Evolutionary conservation across 2,329 filamentous ascomycete genomes (phyloP).

Genomic region (Xylaria sp.): DNA sequence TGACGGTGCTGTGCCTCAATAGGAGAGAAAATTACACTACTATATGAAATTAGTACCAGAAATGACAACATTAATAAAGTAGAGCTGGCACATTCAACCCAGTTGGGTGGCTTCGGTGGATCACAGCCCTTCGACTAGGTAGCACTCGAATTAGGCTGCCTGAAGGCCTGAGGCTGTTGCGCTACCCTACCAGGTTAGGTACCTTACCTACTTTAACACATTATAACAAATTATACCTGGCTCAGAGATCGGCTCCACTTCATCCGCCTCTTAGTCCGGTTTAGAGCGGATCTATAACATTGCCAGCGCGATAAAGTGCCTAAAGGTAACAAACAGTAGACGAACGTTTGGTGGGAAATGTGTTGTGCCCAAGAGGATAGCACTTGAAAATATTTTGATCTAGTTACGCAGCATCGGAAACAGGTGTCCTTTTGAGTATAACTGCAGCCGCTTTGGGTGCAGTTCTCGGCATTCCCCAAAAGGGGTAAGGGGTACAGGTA

Average conservation of each 20-base stretch:
- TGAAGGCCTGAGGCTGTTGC: slow-evolving; percentile 10
- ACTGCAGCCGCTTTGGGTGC: background rate
- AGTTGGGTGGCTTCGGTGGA: slow-evolving; percentile 22
- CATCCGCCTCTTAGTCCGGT: background rate
- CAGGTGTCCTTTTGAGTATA: slow-evolving; percentile 7
- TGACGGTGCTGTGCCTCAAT: slow-evolving; percentile 15
- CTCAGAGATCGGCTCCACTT: background rate
- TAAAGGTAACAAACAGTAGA: background rate
- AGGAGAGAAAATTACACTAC: slow-evolving; percentile 31
- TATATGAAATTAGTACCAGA: slow-evolving; percentile 23
- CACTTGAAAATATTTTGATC: too few relatives aligned
- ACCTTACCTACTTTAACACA: too few relatives aligned
- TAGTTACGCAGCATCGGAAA: slow-evolving; percentile 1
- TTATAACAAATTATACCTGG: background rate
- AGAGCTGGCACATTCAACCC: slow-evolving; percentile 9
- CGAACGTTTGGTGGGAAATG: background rate
- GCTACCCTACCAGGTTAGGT: background rate
- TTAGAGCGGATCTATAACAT: background rate
- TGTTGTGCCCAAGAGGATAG: background rate
- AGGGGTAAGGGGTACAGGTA: slow-evolving; percentile 11
- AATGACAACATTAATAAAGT: slow-evolving; percentile 32
- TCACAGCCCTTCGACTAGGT: background rate
- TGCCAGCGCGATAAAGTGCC: background rate
- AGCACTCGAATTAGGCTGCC: slow-evolving; percentile 1
- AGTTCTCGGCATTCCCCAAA: slow-evolving; percentile 20